These are phyloP conservation scores for Malassezia slooffiae DNA, from an alignment of 1,284 basidiomycete species.

Conservation along the genomic window DNA sequence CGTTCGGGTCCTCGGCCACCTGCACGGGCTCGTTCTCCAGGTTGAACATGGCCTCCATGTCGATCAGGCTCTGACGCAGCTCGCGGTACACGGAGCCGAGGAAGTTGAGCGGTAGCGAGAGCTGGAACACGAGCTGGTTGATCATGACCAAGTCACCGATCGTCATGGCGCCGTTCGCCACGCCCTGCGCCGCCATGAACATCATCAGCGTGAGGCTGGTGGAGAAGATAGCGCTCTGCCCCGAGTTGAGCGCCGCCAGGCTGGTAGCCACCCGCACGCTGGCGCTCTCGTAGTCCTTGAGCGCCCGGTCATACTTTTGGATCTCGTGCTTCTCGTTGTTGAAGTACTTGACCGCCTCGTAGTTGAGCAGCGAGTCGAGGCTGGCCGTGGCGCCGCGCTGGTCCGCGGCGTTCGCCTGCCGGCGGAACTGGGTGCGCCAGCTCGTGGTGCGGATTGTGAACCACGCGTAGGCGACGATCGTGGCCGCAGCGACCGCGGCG, in stretches of 20 bases:
- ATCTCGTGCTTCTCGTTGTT: slow-evolving; percentile 92
- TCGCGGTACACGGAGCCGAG: slow-evolving; percentile 93
- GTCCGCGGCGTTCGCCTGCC: slow-evolving; percentile 88
- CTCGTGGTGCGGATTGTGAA: slow-evolving; percentile 91
- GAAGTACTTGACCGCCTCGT: slow-evolving; percentile 98
- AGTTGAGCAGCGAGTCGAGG: slow-evolving; percentile 92
- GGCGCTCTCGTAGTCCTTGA: slow-evolving; percentile 76
- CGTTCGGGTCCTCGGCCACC: slow-evolving; percentile 61
- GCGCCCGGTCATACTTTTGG: slow-evolving; percentile 77
- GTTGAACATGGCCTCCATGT: slow-evolving; percentile 93
- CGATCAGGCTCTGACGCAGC: slow-evolving; percentile 81
- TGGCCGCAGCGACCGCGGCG: slow-evolving; percentile 73
- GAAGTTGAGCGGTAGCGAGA: slow-evolving; percentile 91
- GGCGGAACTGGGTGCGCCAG: slow-evolving; percentile 91
- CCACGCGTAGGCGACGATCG: slow-evolving; percentile 87
- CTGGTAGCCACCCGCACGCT: slow-evolving; percentile 91
- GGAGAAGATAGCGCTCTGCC: slow-evolving; percentile 92
- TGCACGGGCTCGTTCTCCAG: slow-evolving; percentile 72
- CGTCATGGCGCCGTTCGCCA: slow-evolving; percentile 90
- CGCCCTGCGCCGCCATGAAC: slow-evolving; percentile 89
- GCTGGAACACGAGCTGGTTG: slow-evolving; percentile 96
- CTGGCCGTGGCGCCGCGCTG: slow-evolving; percentile 88
- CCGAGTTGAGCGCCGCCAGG: slow-evolving; percentile 82
- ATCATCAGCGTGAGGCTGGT: slow-evolving; percentile 85
- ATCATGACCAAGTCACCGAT: slow-evolving; percentile 96